Evolutionary conservation across 495 filamentous ascomycete species (phyloP).

Genomic region (Penicillium paxilli): DNA sequence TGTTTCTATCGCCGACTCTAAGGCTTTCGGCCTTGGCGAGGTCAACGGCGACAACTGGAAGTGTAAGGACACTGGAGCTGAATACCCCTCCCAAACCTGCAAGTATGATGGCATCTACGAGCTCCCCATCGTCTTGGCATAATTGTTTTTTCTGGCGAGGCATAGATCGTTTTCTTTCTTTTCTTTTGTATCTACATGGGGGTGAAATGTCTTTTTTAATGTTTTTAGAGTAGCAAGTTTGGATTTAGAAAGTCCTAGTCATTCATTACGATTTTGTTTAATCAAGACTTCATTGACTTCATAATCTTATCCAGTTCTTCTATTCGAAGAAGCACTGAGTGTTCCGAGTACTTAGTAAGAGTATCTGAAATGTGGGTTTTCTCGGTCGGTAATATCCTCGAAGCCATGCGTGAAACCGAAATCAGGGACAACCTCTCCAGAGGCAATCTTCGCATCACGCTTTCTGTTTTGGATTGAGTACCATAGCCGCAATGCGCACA

Average conservation of each 20-base stretch:
- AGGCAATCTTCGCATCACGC: constrained; percentile 30
- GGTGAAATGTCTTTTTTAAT: too few species aligned
- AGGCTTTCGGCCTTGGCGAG: neutral
- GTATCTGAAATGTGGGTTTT: constrained; percentile 45
- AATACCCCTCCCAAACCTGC: neutral
- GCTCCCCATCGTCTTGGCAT: neutral
- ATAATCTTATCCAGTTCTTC: too few species aligned
- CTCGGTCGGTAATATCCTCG: constrained; percentile 46
- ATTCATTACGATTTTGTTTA: too few species aligned
- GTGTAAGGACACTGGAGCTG: neutral
- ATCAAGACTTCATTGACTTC: too few species aligned
- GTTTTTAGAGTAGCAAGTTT: too few species aligned
- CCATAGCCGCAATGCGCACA: constrained; percentile 31
- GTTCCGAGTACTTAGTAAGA: neutral
- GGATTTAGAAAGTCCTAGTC: too few species aligned
- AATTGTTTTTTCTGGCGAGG: neutral
- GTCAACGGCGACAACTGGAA: neutral
- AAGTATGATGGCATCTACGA: neutral
- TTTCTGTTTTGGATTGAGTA: constrained; percentile 31
- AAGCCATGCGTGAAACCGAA: constrained; percentile 34
- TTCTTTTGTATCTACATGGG: too few species aligned
- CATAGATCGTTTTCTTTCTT: too few species aligned
- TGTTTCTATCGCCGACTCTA: neutral
- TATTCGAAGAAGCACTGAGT: neutral
- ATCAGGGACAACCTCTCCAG: constrained; percentile 24